These are phyloP conservation scores for Mycosphaerella sp. DNA, from an alignment of 2,329 filamentous ascomycete species.

Conservation along the genomic window DNA sequence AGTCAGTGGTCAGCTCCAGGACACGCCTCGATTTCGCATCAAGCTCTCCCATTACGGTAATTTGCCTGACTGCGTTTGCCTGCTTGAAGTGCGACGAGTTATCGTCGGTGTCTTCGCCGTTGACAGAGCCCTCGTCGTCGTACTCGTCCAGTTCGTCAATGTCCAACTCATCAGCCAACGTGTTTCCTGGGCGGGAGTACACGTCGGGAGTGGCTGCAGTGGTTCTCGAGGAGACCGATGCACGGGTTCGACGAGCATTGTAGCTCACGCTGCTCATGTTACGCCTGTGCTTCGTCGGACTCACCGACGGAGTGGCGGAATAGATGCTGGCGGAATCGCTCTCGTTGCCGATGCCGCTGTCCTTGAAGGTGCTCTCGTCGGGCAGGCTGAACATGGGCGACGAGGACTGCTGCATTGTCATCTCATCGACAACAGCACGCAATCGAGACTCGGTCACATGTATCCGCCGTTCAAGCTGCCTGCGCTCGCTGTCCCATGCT, in stretches of 20 bases:
- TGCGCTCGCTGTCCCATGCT: constrained; percentile 74
- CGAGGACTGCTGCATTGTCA: constrained; percentile 60
- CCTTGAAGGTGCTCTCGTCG: constrained; percentile 55
- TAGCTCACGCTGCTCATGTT: constrained; percentile 33
- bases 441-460: constrained; percentile 86
- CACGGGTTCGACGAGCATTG: constrained; percentile 19
- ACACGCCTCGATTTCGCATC: constrained; percentile 45
- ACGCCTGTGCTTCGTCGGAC: constrained; percentile 22
- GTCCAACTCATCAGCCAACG: constrained; percentile 83
- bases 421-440: constrained; percentile 77
- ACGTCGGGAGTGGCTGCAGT: constrained; percentile 34
- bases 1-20: constrained; percentile 33
- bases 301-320: constrained; percentile 39
- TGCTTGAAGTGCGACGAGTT: constrained; percentile 38
- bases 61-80: constrained; percentile 39
- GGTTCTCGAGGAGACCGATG: constrained; percentile 22
- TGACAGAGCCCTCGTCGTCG: constrained; percentile 48
- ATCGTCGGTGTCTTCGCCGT: constrained; percentile 59
- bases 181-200: constrained; percentile 63
- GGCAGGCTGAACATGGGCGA: constrained; percentile 39
- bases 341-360: constrained; percentile 50
- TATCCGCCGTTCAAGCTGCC: constrained; percentile 73
- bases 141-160: constrained; percentile 72
- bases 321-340: constrained; percentile 67
- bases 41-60: constrained; percentile 30